Evolutionary conservation across 116 monocot species (phyloP), one percentile per base, ranked within the genome.

Genomic region (Zostera marina): DNA sequence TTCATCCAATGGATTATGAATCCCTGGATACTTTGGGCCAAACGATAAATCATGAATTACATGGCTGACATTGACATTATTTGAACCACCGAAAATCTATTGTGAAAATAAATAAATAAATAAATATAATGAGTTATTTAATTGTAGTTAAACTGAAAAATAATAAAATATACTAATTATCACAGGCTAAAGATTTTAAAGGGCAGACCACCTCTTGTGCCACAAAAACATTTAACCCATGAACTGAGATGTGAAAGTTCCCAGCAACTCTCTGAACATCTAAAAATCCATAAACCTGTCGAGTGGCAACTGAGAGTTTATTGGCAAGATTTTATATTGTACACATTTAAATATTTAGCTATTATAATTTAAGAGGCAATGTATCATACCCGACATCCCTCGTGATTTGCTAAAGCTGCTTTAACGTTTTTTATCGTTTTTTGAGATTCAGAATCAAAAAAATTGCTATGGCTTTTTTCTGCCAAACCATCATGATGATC

Each of bases 241-340:
- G 96, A 52, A 96, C 76, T 39, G 96, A 96, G 3, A 96, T 71
- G 63, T 96, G 96, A 55, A 96, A 96, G 66, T 96, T 96, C 14
- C 96, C 96, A 76, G 96, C 96, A 60, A 96, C 89, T 52, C 96
- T 79, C 46, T 96, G 96, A 46, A 96, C 96, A 76, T 96, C 96
- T 68, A 96, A 60, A 49, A 89, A 74, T n/a, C 96, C 96, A 81
- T 76, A 96, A 11, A 96, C 76, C 96, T 96, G 76, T 63, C 5
- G 21, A 63, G 48, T 22, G 8, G 0, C 32, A 32, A 32, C 24
- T 51, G 1, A 41, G 49, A 63, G 42, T 44, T 43, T 11, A 22
- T 23, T 23, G 54, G 21, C 54, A 53, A 54, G 42, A 14, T 64
- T 64, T 32, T 26, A 43, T 43, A 16, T 65, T 44, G 9, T 43